These are phyloP conservation scores for Globisporangium apiculatum DNA, from an alignment of 352 stramenopile genomes.

Conservation along the genomic window DNA sequence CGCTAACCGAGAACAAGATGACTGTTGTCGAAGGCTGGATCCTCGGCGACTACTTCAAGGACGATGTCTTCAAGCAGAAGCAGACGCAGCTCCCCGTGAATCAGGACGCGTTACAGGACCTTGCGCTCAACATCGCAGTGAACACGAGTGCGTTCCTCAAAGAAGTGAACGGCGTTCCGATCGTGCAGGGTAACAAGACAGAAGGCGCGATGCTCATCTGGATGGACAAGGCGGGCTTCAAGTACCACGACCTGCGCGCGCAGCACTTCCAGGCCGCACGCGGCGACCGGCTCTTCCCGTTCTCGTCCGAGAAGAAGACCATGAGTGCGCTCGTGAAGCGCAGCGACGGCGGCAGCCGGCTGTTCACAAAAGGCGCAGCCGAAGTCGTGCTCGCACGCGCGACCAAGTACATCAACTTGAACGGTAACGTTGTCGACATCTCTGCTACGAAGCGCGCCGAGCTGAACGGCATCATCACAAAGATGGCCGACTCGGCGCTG, in stretches of 20 bases:
- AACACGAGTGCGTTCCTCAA: conserved; percentile 78
- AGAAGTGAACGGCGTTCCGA: conserved; percentile 22
- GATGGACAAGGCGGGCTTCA: conserved; percentile 44
- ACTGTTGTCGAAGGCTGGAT: conserved; percentile 92
- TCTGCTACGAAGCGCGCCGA: conserved; percentile 56
- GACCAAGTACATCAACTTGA: conserved; percentile 61
- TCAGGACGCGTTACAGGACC: conserved; percentile 25
- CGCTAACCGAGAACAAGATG: conserved; percentile 97
- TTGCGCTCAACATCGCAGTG: conserved; percentile 53
- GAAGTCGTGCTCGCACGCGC: conserved; percentile 60
- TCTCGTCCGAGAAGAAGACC: conserved; percentile 80
- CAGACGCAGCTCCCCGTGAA: conserved; percentile 31
- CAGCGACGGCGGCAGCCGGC: conserved; percentile 22
- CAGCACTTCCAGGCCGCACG: conserved; percentile 42
- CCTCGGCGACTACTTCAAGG: conserved; percentile 50
- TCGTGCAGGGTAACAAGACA: conserved; percentile 78
- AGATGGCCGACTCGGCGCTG: conserved; percentile 79
- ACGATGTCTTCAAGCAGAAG: conserved; percentile 30
- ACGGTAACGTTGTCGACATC: conserved; percentile 41
- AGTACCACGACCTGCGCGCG: conserved; percentile 53
- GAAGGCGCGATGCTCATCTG: conserved; percentile 77
- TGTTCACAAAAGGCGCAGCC: conserved; percentile 73
- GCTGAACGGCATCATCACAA: conserved; percentile 59
- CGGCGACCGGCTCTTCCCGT: conserved; percentile 64
- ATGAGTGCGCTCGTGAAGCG: conserved; percentile 62